Base-by-base conservation (phyloP, 345 rosid species). In the Orychophragmus violaceus region DNA sequence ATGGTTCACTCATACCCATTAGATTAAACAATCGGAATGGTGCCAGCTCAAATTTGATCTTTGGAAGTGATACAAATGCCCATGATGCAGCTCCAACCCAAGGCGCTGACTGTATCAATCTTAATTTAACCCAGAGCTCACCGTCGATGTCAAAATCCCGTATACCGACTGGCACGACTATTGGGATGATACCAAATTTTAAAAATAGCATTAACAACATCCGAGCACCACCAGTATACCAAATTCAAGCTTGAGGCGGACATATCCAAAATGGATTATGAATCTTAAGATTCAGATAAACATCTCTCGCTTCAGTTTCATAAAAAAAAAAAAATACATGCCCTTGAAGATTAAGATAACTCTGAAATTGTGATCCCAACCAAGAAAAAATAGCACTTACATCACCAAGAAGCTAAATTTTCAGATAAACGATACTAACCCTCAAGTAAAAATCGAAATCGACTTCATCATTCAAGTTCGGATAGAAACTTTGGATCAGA, bases 31-130 rank as follows among this genome's bases (percentile, higher is more conserved):
- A 71, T 54, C 96, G 87, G 76, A 94, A 94, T 14, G 96, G 97
- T 30, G 99, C 92, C 60, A 94, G 64, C 68, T 87, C 96, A 75
- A 94, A 94, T 69, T 88, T 94, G 83, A 94, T 88, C 78, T 81
- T 90, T 27, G 99, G 99, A 79, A 90, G 93, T 35, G 97, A 88
- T 54, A 94, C 99, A 73, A 94, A 94, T 53, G 99, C 96, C 97
- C 96, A 90, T 30, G 84, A 77, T 74, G 76, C 99, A 58, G 96
- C 95, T 79, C 96, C 99, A 49, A 94, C 91, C 84, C 95, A 94
- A 66, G 99, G 99, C 30, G 74, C 93, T 5, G 90, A 78, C 0
- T 96, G 97, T 64, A 94, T 90, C 81, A 90, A 72, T 76, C 97
- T 80, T 77, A 90, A 70, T 66, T 94, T 94, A 71, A 94, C 99